Base-by-base conservation (phyloP, 2,329 filamentous ascomycete genomes). In the Pseudomassariella vexata region DNA sequence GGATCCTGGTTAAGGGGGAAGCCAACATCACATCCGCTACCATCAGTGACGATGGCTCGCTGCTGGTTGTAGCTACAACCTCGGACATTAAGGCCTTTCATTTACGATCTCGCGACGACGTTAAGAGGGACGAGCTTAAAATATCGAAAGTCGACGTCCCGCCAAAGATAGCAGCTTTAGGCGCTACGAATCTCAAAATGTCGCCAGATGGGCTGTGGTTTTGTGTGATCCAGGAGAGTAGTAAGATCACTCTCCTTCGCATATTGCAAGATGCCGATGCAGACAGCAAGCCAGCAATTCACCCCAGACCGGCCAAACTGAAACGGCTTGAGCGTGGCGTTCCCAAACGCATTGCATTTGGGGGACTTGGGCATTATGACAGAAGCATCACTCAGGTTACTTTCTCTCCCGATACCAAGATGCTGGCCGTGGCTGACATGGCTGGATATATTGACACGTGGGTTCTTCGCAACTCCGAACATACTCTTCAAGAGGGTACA, bases 381-480 rank as follows among this genome's bases (percentile, higher is more conserved):
- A 75, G 83, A 52, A 81, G 71, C 26, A 79, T 96, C 43, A 79
- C 74, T 21, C 82, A 85, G 33, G 57, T 82, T 17, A 70, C 80
- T 3, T 95, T 96, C 56, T 89, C 88, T 8, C 67, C 79, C 5
- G 83, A 95, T 53, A 86, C 85, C 52, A 78, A 73, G 43, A 75
- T 94, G 40, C 64, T 96, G 28, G 88, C 83, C 7, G 76, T 80
- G 19, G 80, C 82, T 28, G 90, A 95, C 55, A 60, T 95, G 32
- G 80, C 83, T 25, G 92, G 92, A 25, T 87, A 81, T 56, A 68
- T 96, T 19, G 89, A 96, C 52, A 87, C 82, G 12, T 98, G 89
- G 85, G 63, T 87, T 2, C 60, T 94, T 34, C 70, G 76, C 49
- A 72, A 72, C 22, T 56, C 72, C 45, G 70, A 76, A 42, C 41